Evolutionary conservation across 768 basidiomycete genomes (phyloP).

Genomic region (Gymnopilus dilepis): DNA sequence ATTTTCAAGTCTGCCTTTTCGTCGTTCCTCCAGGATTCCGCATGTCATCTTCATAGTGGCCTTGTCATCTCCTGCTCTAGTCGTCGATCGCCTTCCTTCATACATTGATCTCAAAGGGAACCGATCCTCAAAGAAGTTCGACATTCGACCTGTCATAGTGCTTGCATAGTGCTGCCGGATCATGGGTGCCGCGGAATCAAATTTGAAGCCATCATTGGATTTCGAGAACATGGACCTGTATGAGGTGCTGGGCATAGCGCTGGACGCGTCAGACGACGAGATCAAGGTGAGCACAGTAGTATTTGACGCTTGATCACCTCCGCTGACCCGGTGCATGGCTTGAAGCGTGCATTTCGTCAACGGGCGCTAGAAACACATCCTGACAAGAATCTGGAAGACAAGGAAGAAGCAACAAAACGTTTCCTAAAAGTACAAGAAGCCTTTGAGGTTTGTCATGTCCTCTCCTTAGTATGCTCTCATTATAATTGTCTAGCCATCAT

Average conservation of each 20-base stretch:
- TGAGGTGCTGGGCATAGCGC: slow-evolving; percentile 23
- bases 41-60: no score
- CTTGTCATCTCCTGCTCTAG: no score
- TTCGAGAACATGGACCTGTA: slow-evolving; percentile 28
- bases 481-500: not conserved
- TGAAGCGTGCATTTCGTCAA: slow-evolving; percentile 66
- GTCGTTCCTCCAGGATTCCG: no score
- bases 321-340: no score
- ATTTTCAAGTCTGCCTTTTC: not conserved
- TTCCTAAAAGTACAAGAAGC: slow-evolving; percentile 78
- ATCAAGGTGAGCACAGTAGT: slow-evolving; percentile 29
- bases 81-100: no score
- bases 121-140: no score
- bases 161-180: not conserved
- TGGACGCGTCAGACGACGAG: slow-evolving; percentile 24
- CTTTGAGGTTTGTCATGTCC: slow-evolving; percentile 58
- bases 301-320: no score
- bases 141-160: no score
- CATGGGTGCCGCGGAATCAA: slow-evolving; percentile 14
- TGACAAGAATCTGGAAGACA: slow-evolving; percentile 72
- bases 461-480: not conserved
- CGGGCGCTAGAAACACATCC: slow-evolving; percentile 71
- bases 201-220: not conserved
- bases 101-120: no score
- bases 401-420: slow-evolving; percentile 68